A percentile compares a stretch with the other conserved stretches of the same genome.
phyloP scores from a whole-genome alignment of 495 filamentous ascomycete species.

The Acidiella bohemica region DNA sequence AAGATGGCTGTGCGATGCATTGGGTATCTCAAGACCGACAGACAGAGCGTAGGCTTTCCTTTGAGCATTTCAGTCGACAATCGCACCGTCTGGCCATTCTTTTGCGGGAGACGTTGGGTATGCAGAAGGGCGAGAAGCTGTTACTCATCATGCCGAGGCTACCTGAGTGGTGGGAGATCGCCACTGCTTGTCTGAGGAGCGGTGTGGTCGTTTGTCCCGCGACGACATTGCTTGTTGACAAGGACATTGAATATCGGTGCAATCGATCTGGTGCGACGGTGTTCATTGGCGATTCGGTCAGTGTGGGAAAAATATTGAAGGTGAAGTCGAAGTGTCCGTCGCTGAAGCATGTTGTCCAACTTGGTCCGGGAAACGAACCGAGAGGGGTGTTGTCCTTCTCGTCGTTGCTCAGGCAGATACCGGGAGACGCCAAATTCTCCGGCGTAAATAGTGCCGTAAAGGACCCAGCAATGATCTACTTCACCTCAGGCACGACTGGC shows the following conservation, averaged over 20 bases:
- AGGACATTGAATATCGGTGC: slow-evolving; percentile 18
- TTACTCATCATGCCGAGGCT: slow-evolving; percentile 14
- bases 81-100: slow-evolving; percentile 12
- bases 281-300: slow-evolving; percentile 15
- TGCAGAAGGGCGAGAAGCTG: slow-evolving; percentile 10
- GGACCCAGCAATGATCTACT: slow-evolving; percentile 15
- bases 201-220: slow-evolving; percentile 18
- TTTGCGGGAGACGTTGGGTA: slow-evolving; percentile 3
- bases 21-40: slow-evolving; percentile 9
- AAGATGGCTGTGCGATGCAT: slow-evolving; percentile 11
- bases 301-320: slow-evolving; percentile 9
- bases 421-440: slow-evolving; percentile 8
- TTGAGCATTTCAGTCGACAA: slow-evolving; percentile 16
- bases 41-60: slow-evolving; percentile 5
- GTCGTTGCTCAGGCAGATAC: background rate
- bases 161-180: slow-evolving; percentile 20
- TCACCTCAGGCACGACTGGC: slow-evolving; percentile 18
- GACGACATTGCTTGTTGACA: slow-evolving; percentile 16
- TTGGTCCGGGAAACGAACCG: slow-evolving; percentile 5
- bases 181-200: slow-evolving; percentile 8
- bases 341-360: slow-evolving; percentile 10
- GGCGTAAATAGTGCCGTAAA: slow-evolving; percentile 5
- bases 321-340: slow-evolving; percentile 12
- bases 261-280: slow-evolving; percentile 10
- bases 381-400: slow-evolving; percentile 1